Base-by-base conservation (phyloP, 768 basidiomycete species). In the Gautieria morchelliformis region DNA sequence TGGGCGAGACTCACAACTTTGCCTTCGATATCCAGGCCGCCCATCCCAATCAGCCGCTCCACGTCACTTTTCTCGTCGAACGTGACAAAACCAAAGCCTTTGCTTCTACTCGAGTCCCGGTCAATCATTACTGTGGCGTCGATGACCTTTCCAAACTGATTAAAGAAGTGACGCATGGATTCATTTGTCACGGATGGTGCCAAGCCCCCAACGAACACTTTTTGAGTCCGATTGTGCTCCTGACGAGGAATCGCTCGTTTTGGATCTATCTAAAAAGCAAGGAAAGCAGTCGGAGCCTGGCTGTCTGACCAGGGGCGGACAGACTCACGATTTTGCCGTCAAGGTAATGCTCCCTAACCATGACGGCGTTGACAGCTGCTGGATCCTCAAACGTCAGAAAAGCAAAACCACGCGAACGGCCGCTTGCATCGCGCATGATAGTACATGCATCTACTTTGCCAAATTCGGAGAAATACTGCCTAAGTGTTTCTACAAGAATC, bases 71-170 rank as follows among this genome's bases (percentile, higher is more conserved):
- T 87, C 67, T 93, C 88, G 42, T 71, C 75, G 66, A 97, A 95
- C 0, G 93, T 95, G 11, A 98, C 91, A 67, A 99, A 99, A 0
- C 94, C 96, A 62, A 99, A 99, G 12, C 96, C 96, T 70, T 98
- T 96, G 72, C 90, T 93, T 50, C 93, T 74, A 24, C 81, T 88
- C 4, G 93, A 93, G 70, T 97, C 93, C 45, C 93, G 86, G 71
- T 99, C 96, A 63, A 96, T 78, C 96, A 98, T 99, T 63, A 99
- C 93, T 1, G 95, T 98, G 46, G 95, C 93, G 69, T 99, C 95
- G 65, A 96, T 88, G 61, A 99, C 93, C 63, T 85, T 87, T 60
- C 96, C 96, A 63, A 89, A 98, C 68, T 94, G 88, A 44, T 85
- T 84, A 72, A 98, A 95, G 74, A 89, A 97, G 53, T 84, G 83